phyloP scores from a whole-genome alignment of 805 yeast genomes.

The Sugiyamaella mastotermitis region DNA sequence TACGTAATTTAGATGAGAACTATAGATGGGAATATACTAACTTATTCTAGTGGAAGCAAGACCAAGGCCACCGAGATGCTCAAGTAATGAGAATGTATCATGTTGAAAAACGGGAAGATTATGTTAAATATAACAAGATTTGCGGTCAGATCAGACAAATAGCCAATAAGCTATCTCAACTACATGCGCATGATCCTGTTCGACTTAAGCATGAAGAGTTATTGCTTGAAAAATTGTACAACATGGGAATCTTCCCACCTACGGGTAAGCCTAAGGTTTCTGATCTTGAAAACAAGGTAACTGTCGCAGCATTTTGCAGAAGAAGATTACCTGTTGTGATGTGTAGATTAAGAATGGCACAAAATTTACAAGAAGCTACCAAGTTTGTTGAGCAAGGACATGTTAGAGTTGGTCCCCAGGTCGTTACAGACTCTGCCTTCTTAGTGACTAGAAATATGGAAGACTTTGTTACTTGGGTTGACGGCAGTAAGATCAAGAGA shows the following conservation, averaged over 20 bases:
- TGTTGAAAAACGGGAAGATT: slow-evolving; percentile 91
- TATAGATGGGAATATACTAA: neutral
- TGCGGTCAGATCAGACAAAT: slow-evolving; percentile 88
- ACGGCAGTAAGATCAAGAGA: slow-evolving; percentile 84
- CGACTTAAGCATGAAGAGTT: slow-evolving; percentile 85
- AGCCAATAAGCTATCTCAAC: slow-evolving; percentile 76
- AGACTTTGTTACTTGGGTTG: slow-evolving; percentile 98
- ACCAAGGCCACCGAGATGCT: slow-evolving; percentile 91
- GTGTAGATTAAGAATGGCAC: slow-evolving; percentile 93
- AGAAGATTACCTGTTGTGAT: slow-evolving; percentile 90
- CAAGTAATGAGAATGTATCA: slow-evolving; percentile 94
- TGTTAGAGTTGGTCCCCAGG: slow-evolving; percentile 93
- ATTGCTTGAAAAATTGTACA: slow-evolving; percentile 76
- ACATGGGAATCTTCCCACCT: slow-evolving; percentile 85
- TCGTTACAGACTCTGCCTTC: slow-evolving; percentile 93
- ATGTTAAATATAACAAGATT: slow-evolving; percentile 84
- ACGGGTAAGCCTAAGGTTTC: slow-evolving; percentile 62
- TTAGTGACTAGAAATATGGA: slow-evolving; percentile 90
- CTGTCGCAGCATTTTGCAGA: slow-evolving; percentile 89
- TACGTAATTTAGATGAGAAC: too few species aligned
- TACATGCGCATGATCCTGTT: slow-evolving; percentile 83
- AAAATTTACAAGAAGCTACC: slow-evolving; percentile 79
- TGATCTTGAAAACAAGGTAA: slow-evolving; percentile 82
- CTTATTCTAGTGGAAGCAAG: slow-evolving; percentile 86
- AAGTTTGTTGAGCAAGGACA: slow-evolving; percentile 95